phyloP scores from a whole-genome alignment of 768 basidiomycete species.

The Suillus subalutaceus region DNA sequence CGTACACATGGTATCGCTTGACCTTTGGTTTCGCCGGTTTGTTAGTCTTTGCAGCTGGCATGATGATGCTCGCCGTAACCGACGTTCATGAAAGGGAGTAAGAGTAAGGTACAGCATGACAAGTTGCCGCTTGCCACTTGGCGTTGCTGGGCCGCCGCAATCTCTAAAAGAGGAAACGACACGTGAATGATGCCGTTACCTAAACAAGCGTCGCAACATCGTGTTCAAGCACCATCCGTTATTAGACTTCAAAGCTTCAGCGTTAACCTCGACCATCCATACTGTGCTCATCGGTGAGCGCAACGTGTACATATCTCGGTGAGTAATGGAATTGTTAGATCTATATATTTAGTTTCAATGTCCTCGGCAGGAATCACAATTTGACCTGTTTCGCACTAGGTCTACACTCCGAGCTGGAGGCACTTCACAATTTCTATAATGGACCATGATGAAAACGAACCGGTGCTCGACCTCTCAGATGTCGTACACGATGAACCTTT shows the following conservation, averaged over 20 bases:
- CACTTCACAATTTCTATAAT: slow-evolving; percentile 30
- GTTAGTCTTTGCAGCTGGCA: slow-evolving; percentile 43
- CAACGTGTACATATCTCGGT: slow-evolving; percentile 23
- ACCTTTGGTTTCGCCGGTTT: slow-evolving; percentile 58
- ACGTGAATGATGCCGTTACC: slow-evolving; percentile 33
- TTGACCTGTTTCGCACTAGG: not conserved
- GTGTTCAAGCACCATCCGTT: not conserved
- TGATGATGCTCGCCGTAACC: slow-evolving; percentile 18
- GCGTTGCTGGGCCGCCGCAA: not conserved
- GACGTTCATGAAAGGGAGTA: slow-evolving; percentile 9
- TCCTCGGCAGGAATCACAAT: not conserved
- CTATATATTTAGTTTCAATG: no score
- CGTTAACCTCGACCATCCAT: slow-evolving; percentile 20
- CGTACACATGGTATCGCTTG: slow-evolving; percentile 78
- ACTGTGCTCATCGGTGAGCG: slow-evolving; percentile 25
- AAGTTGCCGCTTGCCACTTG: not conserved
- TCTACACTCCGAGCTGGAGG: not conserved
- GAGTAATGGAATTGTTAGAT: slow-evolving; percentile 10
- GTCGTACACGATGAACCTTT: slow-evolving; percentile 83
- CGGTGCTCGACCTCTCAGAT: slow-evolving; percentile 76
- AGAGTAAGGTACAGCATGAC: not conserved
- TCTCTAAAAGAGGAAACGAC: slow-evolving; percentile 10
- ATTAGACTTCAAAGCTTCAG: slow-evolving; percentile 8
- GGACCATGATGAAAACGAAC: slow-evolving; percentile 60
- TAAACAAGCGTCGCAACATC: slow-evolving; percentile 18